Conservation (phyloP, 2,329 filamentous ascomycete species). For the Corynespora cassiicola region DNA sequence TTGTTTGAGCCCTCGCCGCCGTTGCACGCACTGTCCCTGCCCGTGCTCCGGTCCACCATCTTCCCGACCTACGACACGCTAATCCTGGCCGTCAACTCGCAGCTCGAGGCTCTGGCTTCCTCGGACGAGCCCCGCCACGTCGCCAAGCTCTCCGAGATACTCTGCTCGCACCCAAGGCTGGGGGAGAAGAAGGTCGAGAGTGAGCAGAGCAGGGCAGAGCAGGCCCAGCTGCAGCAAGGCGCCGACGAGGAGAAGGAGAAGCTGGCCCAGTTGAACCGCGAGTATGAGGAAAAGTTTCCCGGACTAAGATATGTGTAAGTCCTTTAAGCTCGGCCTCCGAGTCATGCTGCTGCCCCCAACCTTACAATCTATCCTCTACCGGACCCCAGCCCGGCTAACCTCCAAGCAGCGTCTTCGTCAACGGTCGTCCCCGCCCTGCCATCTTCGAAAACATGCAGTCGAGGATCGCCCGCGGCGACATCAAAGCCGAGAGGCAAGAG, state of each 20-base stretch:
- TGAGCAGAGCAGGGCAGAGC: conserved; percentile 79
- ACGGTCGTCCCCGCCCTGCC: conserved; percentile 73
- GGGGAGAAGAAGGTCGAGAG: conserved; percentile 85
- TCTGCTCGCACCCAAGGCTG: conserved; percentile 82
- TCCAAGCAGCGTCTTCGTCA: conserved; percentile 76
- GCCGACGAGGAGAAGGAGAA: conserved; percentile 60
- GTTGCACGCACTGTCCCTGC: conserved; percentile 75
- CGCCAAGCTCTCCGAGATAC: conserved; percentile 70
- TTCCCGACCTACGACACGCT: conserved; percentile 74
- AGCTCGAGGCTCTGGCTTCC: conserved; percentile 58
- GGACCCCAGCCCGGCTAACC: neutral
- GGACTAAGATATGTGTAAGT: conserved; percentile 79
- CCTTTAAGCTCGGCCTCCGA: neutral
- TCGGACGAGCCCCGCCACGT: conserved; percentile 54
- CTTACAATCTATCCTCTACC: neutral
- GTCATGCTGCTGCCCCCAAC: neutral
- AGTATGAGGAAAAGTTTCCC: conserved; percentile 83
- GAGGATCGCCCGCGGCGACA: conserved; percentile 73
- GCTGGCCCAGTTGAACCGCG: conserved; percentile 70
- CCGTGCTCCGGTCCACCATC: conserved; percentile 64
- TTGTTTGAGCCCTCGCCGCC: conserved; percentile 84
- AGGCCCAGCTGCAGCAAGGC: conserved; percentile 71
- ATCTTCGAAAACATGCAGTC: conserved; percentile 84
- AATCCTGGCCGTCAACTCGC: conserved; percentile 69
- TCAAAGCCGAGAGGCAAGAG: conserved; percentile 71